Evolutionary conservation across 495 filamentous ascomycete species (phyloP), one percentile per base, ranked within the genome.

Genomic region (Staphylotrichum tortipilum): DNA sequence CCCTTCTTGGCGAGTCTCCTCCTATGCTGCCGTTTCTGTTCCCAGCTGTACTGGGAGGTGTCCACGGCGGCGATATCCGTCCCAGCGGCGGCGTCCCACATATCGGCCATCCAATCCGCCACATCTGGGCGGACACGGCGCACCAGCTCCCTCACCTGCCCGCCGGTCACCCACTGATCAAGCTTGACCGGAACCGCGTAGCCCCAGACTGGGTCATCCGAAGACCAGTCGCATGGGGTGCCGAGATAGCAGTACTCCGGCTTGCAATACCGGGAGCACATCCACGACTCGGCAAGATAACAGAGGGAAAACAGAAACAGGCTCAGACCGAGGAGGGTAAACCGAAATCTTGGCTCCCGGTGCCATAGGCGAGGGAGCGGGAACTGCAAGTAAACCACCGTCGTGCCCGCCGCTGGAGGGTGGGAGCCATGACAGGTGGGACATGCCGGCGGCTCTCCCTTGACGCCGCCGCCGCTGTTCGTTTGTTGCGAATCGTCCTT

Each of bases 221-320:
- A 59, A 31, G 68, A 70, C 75, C 75, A 79, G 31, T 64, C 51
- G 47, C 68, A 74, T 8, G 68, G 64, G 6, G 58, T 19, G n/a
- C 56, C 61, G 0, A 80, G 59, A 9, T 64, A 66, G 49, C 73
- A 76, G 66, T 54, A 77, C 49, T 31, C 66, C 0, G 80, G 75
- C 44, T 80, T 79, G 64, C 78, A 82, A 63, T 78, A 88, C n/a
- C 67, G 59, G 36, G 69, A 71, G 58, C 78, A 82, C 73, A 83
- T 79, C 10, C 69, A 64, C 0, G 73, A 74, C 57, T 89, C 85
- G 12, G 73, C 66, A 28, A 77, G 53, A 44, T 76, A 81, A 78
- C 82, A 85, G 19, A 66, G 46, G 4, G 71, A 60, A 7, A 74
- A 56, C 4, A 80, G 39, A 11, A 81, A 51, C 8, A 70, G 52